phyloP scores from a whole-genome alignment of 2,329 filamentous ascomycete genomes.

The Aspergillus spinulosporus region DNA sequence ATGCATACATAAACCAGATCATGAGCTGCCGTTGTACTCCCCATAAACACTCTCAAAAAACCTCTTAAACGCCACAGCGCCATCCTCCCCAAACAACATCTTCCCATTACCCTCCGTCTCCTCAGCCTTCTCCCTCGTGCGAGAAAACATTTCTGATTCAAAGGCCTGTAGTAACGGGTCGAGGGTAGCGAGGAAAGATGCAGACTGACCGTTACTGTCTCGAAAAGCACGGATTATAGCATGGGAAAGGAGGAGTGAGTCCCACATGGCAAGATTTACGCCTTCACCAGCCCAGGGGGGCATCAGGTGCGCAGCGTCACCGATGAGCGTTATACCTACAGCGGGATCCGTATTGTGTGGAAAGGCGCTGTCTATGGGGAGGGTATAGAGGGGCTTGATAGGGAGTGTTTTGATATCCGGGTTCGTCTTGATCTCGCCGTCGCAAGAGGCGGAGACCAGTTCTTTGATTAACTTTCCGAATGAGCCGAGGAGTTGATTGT shows the following conservation, averaged over 20 bases:
- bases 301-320: conserved; percentile 37
- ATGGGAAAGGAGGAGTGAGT: conserved; percentile 24
- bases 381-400: conserved; percentile 24
- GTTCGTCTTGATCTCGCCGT: conserved; percentile 15
- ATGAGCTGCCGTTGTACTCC: not conserved
- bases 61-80: not conserved
- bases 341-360: conserved; percentile 14
- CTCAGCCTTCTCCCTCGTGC: conserved; percentile 12
- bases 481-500: not conserved
- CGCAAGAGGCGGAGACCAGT: conserved; percentile 25
- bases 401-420: not conserved
- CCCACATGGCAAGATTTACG: conserved; percentile 32
- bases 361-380: conserved; percentile 25
- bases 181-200: not conserved
- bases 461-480: conserved; percentile 19
- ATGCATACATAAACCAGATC: too few relatives aligned
- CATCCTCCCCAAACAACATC: conserved; percentile 16
- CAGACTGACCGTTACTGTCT: not conserved
- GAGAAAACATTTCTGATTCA: conserved; percentile 1
- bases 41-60: conserved; percentile 10
- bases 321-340: conserved; percentile 25
- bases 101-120: conserved; percentile 8
- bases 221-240: conserved; percentile 16
- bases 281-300: conserved; percentile 32
- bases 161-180: conserved; percentile 15